phyloP scores from a whole-genome alignment of 1,139 yeast species.

The Arxiozyma heterogenica region DNA sequence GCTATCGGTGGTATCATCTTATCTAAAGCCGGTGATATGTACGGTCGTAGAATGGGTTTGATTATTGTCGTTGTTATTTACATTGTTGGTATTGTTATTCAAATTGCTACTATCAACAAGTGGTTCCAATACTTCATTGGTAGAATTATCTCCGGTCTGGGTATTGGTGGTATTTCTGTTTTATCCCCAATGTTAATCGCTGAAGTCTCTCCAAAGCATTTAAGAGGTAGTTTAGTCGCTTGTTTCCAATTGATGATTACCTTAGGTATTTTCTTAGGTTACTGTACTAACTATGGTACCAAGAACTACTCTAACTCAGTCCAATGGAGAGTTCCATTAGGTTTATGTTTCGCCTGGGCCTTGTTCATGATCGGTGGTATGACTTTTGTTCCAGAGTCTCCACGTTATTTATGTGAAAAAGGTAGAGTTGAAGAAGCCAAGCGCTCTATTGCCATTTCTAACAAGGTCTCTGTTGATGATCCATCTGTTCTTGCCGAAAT shows the following conservation, averaged over 20 bases:
- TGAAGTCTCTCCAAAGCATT: constrained; percentile 56
- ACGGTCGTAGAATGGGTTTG: constrained; percentile 11
- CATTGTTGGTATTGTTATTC: constrained; percentile 54
- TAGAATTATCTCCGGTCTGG: constrained; percentile 9
- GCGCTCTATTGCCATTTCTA: constrained; percentile 36
- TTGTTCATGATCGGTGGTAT: constrained; percentile 41
- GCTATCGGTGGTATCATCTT: constrained; percentile 11
- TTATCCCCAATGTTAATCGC: constrained; percentile 56
- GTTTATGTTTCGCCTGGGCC: constrained; percentile 41
- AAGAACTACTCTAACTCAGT: constrained; percentile 39
- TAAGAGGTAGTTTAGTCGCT: constrained; percentile 59
- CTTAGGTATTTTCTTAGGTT: constrained; percentile 52
- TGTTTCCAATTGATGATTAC: constrained; percentile 59
- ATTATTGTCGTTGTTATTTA: constrained; percentile 43
- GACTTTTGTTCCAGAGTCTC: constrained; percentile 67
- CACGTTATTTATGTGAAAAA: constrained; percentile 54
- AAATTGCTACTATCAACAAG: constrained; percentile 43
- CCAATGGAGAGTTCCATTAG: constrained; percentile 58
- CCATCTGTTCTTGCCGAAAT: constrained; percentile 47
- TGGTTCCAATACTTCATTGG: constrained; percentile 50
- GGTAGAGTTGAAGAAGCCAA: constrained; percentile 50
- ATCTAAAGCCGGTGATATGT: constrained; percentile 11
- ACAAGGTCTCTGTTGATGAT: constrained; percentile 38
- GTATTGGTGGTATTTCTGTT: constrained; percentile 47
- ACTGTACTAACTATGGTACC: constrained; percentile 53